Percentiles rank a stretch among this genome's conserved stretches.
Conservation (phyloP, 805 yeast genomes). For the Schwanniomyces vanrijiae region DNA sequence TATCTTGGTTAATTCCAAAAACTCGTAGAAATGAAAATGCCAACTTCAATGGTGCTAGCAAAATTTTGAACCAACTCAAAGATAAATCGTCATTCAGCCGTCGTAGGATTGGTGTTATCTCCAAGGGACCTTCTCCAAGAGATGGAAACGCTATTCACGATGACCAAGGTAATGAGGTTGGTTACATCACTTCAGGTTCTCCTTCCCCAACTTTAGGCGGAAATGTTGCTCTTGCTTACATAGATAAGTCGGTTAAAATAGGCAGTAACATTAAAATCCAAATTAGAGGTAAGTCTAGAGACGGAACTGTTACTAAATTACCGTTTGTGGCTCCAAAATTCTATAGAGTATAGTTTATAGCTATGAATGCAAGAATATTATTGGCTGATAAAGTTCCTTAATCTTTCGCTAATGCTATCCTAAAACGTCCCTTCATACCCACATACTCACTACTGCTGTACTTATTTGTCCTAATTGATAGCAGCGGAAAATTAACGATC, state of each 20-base stretch:
- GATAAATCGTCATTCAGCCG: slow-evolving; percentile 57
- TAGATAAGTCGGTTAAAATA: slow-evolving; percentile 68
- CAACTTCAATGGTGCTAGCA: slow-evolving; percentile 73
- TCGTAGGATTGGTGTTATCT: slow-evolving; percentile 71
- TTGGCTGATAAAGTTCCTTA: not conserved
- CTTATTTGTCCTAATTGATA: not conserved
- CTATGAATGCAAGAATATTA: not conserved
- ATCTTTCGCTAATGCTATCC: not conserved
- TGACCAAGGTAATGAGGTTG: slow-evolving; percentile 52
- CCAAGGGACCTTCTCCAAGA: slow-evolving; percentile 92
- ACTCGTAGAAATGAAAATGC: slow-evolving; percentile 55
- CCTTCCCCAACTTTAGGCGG: slow-evolving; percentile 61
- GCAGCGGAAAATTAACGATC: not conserved
- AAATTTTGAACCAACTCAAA: slow-evolving; percentile 66
- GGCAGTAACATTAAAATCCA: slow-evolving; percentile 74
- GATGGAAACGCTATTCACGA: slow-evolving; percentile 65
- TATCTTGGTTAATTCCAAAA: slow-evolving; percentile 89
- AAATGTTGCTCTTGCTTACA: slow-evolving; percentile 90
- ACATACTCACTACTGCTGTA: not conserved
- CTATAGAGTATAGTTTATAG: slow-evolving; percentile 43
- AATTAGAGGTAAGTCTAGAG: slow-evolving; percentile 80
- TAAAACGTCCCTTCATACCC: not conserved
- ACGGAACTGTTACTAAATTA: slow-evolving; percentile 73
- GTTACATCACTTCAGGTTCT: slow-evolving; percentile 63
- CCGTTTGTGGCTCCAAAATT: slow-evolving; percentile 82